Percentiles rank a stretch among this genome's conserved stretches.
Evolutionary conservation across 1,284 basidiomycete genomes (phyloP).

Genomic region (Vanrija pseudolonga): DNA sequence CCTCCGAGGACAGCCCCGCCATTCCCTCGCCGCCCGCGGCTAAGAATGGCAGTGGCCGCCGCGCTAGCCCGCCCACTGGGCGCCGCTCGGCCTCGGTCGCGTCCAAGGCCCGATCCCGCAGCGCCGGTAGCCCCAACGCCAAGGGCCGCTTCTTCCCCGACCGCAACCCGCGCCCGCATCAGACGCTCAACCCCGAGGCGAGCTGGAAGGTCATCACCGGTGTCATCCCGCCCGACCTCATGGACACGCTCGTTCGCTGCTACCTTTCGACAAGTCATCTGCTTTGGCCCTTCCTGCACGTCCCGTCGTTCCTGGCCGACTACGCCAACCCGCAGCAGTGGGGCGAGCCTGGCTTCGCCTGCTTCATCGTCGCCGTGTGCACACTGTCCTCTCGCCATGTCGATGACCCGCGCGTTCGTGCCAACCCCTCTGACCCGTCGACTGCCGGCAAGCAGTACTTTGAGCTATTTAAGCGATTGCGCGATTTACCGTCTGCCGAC

Average conservation of each 20-base stretch:
- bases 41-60: slow-evolving; percentile 2
- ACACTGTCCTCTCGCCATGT: slow-evolving; percentile 83
- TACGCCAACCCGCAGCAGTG: slow-evolving; percentile 87
- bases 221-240: slow-evolving; percentile 78
- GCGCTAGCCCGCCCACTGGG: slow-evolving; percentile 13
- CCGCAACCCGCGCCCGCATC: slow-evolving; percentile 64
- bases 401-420: slow-evolving; percentile 78
- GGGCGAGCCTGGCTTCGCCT: slow-evolving; percentile 86
- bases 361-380: slow-evolving; percentile 83
- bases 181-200: slow-evolving; percentile 64
- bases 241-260: slow-evolving; percentile 63
- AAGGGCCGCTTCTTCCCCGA: slow-evolving; percentile 56
- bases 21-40: slow-evolving; percentile 3
- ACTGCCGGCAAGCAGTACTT: slow-evolving; percentile 88
- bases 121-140: slow-evolving; percentile 14
- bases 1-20: slow-evolving; percentile 6
- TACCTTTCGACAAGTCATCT: slow-evolving; percentile 84
- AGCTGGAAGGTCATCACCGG: slow-evolving; percentile 70
- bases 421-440: slow-evolving; percentile 70
- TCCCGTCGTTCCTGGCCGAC: slow-evolving; percentile 80
- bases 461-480: slow-evolving; percentile 73
- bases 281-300: slow-evolving; percentile 81
- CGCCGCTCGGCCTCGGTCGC: slow-evolving; percentile 4
- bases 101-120: slow-evolving; percentile 17
- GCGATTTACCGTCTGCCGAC: slow-evolving; percentile 80